Base-by-base conservation (phyloP, 2,329 filamentous ascomycete species). In the Neonectria coccinea region DNA sequence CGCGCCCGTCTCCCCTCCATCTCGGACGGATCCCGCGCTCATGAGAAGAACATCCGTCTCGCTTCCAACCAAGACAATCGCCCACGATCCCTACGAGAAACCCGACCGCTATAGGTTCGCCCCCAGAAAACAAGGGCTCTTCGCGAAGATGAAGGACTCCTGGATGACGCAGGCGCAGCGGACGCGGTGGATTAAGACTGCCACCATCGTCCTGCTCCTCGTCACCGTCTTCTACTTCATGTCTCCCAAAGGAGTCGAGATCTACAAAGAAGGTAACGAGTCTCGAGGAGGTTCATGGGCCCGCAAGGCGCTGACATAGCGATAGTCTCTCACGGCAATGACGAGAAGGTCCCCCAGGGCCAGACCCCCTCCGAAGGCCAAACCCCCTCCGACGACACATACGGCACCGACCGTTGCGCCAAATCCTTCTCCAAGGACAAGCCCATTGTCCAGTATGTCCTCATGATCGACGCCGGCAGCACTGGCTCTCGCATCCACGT, bases 391-490 rank as follows among this genome's bases (percentile, higher is more conserved):
- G 88, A 92, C 73, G 83, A 86, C 27, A 88, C 89, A 9, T 86
- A 89, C 74, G 87, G 87, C 70, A 90, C 92, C 68, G 85, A 87
- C 47, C 91, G 88, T 81, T 99, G 96, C 86, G 89, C 89, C 64
- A 92, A 90, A 77, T 93, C 96, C 45, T 90, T 87, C 82, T 93
- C 93, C 73, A 89, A 92, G 75, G 91, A 93, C 70, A 98, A 97
- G 83, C 95, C 96, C 54, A 88, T 99, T 70, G 91, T 97, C 67
- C 96, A 99, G 78, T 99, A 98, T 83, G 97, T 96, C 66, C 88
- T 98, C 75, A 99, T 99, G 96, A 93, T 99, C 76, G 96, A 99
- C 80, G 96, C 96, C 52, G 96, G 96, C 73, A 98, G 94, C 84
- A 98, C 96, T 59, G 96, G 96, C 66, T 98, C 96, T 65, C 92